Evolutionary conservation across 2,329 filamentous ascomycete species (phyloP).

Genomic region (Tricladium varicosporioides): DNA sequence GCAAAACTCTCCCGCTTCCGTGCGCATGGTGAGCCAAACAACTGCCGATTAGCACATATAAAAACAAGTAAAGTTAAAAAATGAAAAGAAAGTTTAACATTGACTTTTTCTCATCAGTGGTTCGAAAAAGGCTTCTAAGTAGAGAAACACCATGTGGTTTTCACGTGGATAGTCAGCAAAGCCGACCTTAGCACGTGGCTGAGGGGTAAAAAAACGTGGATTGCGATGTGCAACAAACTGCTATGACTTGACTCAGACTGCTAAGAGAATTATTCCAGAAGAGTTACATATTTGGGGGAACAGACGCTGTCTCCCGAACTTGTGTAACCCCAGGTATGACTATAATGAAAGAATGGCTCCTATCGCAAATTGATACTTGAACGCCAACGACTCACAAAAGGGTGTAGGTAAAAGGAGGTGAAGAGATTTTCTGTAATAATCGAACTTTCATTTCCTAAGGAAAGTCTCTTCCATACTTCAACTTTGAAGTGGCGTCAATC

Average conservation of each 20-base stretch:
- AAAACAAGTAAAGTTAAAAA: too few relatives aligned
- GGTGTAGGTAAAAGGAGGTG: too few relatives aligned
- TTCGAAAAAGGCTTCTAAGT: too few relatives aligned
- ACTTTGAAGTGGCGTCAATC: neutral
- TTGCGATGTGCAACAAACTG: conserved; percentile 2
- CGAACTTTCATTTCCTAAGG: neutral
- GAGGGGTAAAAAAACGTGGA: neutral
- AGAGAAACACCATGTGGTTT: neutral
- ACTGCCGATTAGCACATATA: too few relatives aligned
- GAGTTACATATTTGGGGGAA: neutral
- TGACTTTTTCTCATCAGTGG: too few relatives aligned
- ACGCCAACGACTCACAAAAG: too few relatives aligned
- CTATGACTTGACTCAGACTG: neutral
- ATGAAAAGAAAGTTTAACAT: too few relatives aligned
- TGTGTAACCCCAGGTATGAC: neutral
- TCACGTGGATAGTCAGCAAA: neutral
- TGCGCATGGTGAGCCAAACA: too few relatives aligned
- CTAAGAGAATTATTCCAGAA: neutral
- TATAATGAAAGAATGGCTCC: too few relatives aligned
- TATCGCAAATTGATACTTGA: too few relatives aligned
- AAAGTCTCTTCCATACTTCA: neutral
- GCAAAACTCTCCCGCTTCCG: too few relatives aligned
- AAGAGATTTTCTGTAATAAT: neutral
- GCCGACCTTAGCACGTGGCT: neutral
- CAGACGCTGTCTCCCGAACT: neutral